Conservation (phyloP, 768 basidiomycete genomes). For the Amyloporia xantha region DNA sequence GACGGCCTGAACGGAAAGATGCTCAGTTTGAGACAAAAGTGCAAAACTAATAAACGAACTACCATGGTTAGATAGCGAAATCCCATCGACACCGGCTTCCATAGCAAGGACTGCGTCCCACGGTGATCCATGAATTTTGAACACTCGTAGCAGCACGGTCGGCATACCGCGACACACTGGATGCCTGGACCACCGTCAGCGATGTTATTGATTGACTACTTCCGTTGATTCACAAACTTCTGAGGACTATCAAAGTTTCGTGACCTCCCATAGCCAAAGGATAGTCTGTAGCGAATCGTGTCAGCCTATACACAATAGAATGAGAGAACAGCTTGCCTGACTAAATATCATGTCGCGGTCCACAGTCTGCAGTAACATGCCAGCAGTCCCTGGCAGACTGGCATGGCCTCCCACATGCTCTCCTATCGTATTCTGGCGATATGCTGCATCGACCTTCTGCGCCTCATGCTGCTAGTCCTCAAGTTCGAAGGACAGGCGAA, state of each 20-base stretch:
- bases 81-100: slow-evolving; percentile 80
- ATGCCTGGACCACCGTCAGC: background rate
- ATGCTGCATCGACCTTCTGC: slow-evolving; percentile 7
- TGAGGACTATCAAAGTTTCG: slow-evolving; percentile 65
- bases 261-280: slow-evolving; percentile 64
- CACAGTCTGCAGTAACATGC: slow-evolving; percentile 56
- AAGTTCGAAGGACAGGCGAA: slow-evolving; percentile 47
- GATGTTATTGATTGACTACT: background rate
- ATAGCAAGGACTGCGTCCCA: slow-evolving; percentile 84
- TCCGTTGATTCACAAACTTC: slow-evolving; percentile 39
- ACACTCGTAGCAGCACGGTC: background rate
- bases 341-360: slow-evolving; percentile 78
- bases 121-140: background rate
- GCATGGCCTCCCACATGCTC: slow-evolving; percentile 27
- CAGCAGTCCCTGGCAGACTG: slow-evolving; percentile 56
- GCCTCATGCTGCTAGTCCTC: slow-evolving; percentile 35
- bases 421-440: slow-evolving; percentile 13
- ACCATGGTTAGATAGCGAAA: slow-evolving; percentile 88
- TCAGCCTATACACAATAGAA: background rate
- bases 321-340: slow-evolving; percentile 32
- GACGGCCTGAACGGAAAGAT: slow-evolving; percentile 44
- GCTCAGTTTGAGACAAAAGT: too few species aligned
- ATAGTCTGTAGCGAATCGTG: slow-evolving; percentile 45
- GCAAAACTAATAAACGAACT: slow-evolving; percentile 45
- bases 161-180: slow-evolving; percentile 61